phyloP scores from a whole-genome alignment of 352 stramenopile genomes.

The Globisporangium irregulare region DNA sequence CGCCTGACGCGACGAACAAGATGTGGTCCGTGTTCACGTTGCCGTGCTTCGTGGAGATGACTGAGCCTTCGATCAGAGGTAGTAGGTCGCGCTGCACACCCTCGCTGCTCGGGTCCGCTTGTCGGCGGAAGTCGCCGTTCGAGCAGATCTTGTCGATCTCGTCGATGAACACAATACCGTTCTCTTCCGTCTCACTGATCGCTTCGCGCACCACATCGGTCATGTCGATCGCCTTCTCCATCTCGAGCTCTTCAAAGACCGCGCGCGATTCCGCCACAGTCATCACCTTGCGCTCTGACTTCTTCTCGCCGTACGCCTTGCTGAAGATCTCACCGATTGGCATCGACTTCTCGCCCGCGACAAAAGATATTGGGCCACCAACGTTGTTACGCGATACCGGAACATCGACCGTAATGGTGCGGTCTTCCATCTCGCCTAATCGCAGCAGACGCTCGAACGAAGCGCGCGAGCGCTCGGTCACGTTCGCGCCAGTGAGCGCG shows the following conservation, averaged over 20 bases:
- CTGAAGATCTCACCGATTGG: constrained; percentile 67
- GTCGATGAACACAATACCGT: constrained; percentile 99
- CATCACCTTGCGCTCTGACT: constrained; percentile 91
- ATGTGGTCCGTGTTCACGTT: constrained; percentile 99
- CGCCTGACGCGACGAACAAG: constrained; percentile 97
- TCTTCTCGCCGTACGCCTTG: constrained; percentile 77
- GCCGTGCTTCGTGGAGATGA: constrained; percentile 98
- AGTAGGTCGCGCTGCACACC: constrained; percentile 98
- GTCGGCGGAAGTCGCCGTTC: constrained; percentile 90
- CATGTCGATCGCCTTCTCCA: constrained; percentile 93
- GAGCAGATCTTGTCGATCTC: constrained; percentile 99
- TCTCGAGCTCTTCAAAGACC: constrained; percentile 95
- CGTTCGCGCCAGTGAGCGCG: constrained; percentile 89
- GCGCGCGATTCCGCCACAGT: constrained; percentile 92
- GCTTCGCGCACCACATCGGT: constrained; percentile 83
- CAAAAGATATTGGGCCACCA: constrained; percentile 65
- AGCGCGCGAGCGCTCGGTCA: constrained; percentile 72
- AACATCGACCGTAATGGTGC: constrained; percentile 76
- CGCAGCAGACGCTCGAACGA: constrained; percentile 93
- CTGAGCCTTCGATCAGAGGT: constrained; percentile 97
- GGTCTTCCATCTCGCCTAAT: constrained; percentile 77
- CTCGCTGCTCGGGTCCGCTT: constrained; percentile 96
- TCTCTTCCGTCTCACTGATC: constrained; percentile 95
- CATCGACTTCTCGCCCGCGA: constrained; percentile 69
- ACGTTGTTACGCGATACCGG: constrained; percentile 46